A percentile compares a stretch with the other conserved stretches of the same genome.
phyloP scores from a whole-genome alignment of 202 grass and related monocot genomes.

The Tripidium arundinaceum region DNA sequence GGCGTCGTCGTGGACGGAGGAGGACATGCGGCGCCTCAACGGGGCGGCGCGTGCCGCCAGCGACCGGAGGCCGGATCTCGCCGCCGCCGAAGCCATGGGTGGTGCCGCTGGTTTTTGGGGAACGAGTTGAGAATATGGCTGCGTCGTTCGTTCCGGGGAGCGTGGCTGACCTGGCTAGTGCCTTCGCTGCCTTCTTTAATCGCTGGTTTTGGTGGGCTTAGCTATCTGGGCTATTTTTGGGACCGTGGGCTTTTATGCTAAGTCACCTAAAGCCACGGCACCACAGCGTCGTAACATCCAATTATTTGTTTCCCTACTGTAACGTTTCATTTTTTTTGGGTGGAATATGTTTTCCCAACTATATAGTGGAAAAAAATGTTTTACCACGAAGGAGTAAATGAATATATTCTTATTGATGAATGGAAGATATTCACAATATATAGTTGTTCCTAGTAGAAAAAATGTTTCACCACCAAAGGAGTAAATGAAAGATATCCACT shows the following conservation, averaged over 20 bases:
- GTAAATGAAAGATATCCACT: too few species aligned
- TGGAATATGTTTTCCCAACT: too few species aligned
- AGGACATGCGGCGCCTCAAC: constrained; percentile 54
- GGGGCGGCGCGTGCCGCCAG: constrained; percentile 45
- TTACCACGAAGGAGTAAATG: too few species aligned
- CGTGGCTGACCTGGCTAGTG: not conserved
- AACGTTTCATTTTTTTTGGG: too few species aligned
- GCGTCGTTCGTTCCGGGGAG: not conserved
- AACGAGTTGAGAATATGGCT: not conserved
- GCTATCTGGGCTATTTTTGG: not conserved
- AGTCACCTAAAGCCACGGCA: not conserved
- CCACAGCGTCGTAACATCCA: too few species aligned
- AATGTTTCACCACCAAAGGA: too few species aligned
- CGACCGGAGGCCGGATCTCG: constrained; percentile 74
- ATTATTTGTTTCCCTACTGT: not conserved
- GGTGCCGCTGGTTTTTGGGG: constrained; percentile 11
- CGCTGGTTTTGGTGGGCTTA: not conserved
- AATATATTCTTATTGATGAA: too few species aligned
- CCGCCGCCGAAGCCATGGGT: constrained; percentile 67
- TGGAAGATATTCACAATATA: too few species aligned
- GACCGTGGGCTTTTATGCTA: not conserved
- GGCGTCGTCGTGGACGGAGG: constrained; percentile 78
- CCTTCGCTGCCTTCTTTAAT: not conserved
- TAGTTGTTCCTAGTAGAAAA: too few species aligned
- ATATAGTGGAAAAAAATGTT: not conserved